Evolutionary conservation across 2,329 filamentous ascomycete genomes (phyloP), one percentile per base, ranked within the genome.

Genomic region (Talaromyces sp.): DNA sequence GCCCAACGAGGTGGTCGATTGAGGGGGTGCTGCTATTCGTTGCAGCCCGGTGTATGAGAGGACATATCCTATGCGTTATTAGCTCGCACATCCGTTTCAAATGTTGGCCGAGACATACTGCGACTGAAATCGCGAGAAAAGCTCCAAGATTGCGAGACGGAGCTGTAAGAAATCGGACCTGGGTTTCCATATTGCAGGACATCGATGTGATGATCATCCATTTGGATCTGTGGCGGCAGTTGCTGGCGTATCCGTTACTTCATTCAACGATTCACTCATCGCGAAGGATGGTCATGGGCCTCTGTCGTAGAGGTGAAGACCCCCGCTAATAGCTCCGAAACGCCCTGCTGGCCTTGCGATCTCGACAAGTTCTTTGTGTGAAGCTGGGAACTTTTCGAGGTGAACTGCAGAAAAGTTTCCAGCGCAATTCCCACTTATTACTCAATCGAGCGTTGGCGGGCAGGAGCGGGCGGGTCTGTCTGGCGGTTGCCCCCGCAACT

Each of bases 131-230:
- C 70, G 54, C 80, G 76, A 55, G 72, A 67, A 65, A 82, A 83
- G n/a, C 65, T 65, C 83, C 83, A 86, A 58, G 71, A 63, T 50
- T 75, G 73, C 7, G 73, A 74, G 5, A 82, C 77, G 1, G 75
- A 61, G 58, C 79, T 70, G 68, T 85, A 86, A n/a, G 70, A 66
- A 52, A 79, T 74, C 64, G 74, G 74, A 65, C 83, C 83, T 59
- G 83, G 74, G 67, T 85, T 81, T 74, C 84, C 84, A 73, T 84
- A 85, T 62, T 81, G 80, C 57, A 85, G 79, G 76, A 79, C 76
- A 71, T 72, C 71, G 54, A 72, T 54, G 29, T 51, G 70, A 65
- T 52, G 14, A 52, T 85, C 81, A 85, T 80, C 81, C 84, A 86
- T 86, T 75, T 67, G 83, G 81, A 72, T 72, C 54, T 50, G 56